Base-by-base conservation (phyloP, 257 asterid genomes). In the Jacaranda mimosifolia region DNA sequence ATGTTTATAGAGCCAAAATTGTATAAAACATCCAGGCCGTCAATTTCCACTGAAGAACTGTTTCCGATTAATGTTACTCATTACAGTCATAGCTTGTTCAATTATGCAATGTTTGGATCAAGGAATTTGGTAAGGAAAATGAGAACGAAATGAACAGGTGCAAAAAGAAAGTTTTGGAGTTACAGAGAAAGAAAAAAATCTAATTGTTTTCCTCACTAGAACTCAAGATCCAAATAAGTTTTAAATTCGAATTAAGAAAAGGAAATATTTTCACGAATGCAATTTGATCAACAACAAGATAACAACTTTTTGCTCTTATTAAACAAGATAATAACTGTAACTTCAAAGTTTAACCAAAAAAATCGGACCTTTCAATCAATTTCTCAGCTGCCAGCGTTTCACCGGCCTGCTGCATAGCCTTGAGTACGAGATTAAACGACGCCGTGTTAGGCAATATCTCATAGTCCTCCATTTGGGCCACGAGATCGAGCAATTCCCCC, bases 341-440 rank as follows among this genome's bases (percentile, higher is more conserved):
- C n/a, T 40, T 26, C 15, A 42, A 53, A 55, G 7, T 53, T 3
- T 36, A 0, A 32, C 68, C 4, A 9, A 38, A 45, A 21, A 15
- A 40, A 6, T 3, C 77, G 19, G 58, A 95, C 99, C 99, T 85
- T 72, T 91, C 92, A 14, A 95, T 82, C 91, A 95, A 79, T 80
- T 84, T 85, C 79, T 85, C 85, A 4, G 99, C 97, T 0, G 97
- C 96, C 3, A 56, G 81, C 6, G 88, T 63, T 72, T 91, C 97
- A 35, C 83, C 83, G 9, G 85, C 87, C 82, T 80, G 76, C 76
- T 76, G 82, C 97, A 95, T 95, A 49, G 94, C 91, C 87, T 89
- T 95, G 75, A 93, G 79, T 56, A 89, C 94, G 71, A 95, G 83
- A 82, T 95, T 95, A 76, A 77, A 91, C 11, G 97, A 86, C 2